Evolutionary conservation across 495 filamentous ascomycete species (phyloP).

Genomic region (Penicillium angulare): DNA sequence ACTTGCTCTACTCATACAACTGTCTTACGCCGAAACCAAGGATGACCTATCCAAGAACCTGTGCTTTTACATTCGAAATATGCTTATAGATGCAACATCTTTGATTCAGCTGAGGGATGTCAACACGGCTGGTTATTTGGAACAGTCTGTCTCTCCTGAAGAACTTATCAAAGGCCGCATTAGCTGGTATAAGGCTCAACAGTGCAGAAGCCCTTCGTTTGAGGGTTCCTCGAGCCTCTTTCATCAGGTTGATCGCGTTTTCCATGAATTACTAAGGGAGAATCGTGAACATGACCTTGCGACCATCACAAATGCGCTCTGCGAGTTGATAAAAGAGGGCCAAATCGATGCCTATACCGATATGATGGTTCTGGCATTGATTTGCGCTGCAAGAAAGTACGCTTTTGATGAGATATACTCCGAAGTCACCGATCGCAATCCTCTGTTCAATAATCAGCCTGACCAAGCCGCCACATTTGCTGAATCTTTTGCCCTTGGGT

Average conservation of each 20-base stretch:
- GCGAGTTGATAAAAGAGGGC: constrained; percentile 34
- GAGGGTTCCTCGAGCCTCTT: constrained; percentile 44
- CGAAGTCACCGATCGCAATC: constrained; percentile 59
- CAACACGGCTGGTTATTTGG: constrained; percentile 51
- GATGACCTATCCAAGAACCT: constrained; percentile 31
- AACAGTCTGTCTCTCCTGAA: constrained; percentile 39
- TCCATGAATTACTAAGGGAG: constrained; percentile 40
- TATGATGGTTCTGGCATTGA: constrained; percentile 52
- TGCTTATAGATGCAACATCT: constrained; percentile 51
- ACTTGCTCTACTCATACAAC: constrained; percentile 49
- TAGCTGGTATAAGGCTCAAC: constrained; percentile 50
- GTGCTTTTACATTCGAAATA: constrained; percentile 42
- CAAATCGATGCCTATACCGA: constrained; percentile 48
- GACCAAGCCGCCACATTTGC: constrained; percentile 62
- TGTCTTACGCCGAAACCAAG: constrained; percentile 38
- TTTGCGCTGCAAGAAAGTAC: constrained; percentile 53
- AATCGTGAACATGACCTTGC: constrained; percentile 42
- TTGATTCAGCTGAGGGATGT: constrained; percentile 48
- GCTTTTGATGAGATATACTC: constrained; percentile 61
- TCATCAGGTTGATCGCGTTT: constrained; percentile 39
- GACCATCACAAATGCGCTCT: constrained; percentile 36
- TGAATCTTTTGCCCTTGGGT: constrained; percentile 59
- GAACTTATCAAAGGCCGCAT: constrained; percentile 46
- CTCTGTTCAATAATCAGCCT: constrained; percentile 52
- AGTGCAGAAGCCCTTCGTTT: constrained; percentile 40